Conservation (phyloP, 83 land plant genomes). For the Thuja plicata region DNA sequence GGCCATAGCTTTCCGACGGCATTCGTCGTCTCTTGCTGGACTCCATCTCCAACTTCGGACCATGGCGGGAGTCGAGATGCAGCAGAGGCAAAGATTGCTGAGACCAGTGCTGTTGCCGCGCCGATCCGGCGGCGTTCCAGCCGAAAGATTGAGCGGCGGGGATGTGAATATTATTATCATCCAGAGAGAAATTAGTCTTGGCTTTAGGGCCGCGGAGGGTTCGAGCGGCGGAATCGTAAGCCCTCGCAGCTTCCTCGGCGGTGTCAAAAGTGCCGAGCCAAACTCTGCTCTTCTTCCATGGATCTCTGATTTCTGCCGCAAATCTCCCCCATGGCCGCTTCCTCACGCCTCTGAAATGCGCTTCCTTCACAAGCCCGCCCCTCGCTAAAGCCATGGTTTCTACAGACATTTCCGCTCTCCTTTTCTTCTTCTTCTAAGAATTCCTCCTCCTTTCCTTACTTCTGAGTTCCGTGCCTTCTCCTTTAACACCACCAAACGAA, state of each 20-base stretch:
- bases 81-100: not conserved
- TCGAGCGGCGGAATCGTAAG: constrained; percentile 10
- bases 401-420: not conserved
- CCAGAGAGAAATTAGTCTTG: constrained; percentile 15
- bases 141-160: not conserved
- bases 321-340: constrained; percentile 22
- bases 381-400: constrained; percentile 7
- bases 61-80: not conserved
- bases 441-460: not conserved
- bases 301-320: constrained; percentile 14
- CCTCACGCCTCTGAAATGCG: constrained; percentile 17
- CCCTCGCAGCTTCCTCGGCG: constrained; percentile 4
- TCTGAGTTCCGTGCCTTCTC: no score
- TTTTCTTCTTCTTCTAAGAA: no score
- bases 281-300: constrained; percentile 15
- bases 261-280: constrained; percentile 16
- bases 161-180: not conserved
- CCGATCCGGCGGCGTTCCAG: not conserved
- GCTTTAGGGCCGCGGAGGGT: constrained; percentile 18
- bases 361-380: not conserved
- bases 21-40: not conserved
- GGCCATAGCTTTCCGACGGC: not conserved
- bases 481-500: not conserved
- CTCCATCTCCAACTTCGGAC: not conserved
- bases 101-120: not conserved